Evolutionary conservation across 2,329 filamentous ascomycete genomes (phyloP).

Genomic region (Grosmannia clavigera): DNA sequence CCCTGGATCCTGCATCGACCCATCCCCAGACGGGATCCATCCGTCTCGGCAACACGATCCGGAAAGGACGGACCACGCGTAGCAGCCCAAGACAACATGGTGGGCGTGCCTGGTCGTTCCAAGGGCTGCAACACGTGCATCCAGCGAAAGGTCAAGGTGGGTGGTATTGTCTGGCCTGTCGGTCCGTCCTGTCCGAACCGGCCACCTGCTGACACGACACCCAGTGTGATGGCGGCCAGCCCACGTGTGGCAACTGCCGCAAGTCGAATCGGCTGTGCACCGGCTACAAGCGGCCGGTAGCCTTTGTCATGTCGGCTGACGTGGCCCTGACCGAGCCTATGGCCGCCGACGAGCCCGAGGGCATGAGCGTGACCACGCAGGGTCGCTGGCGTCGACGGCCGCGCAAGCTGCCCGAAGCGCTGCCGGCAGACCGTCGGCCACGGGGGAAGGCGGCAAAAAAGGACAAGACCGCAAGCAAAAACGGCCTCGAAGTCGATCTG

Average conservation of each 20-base stretch:
- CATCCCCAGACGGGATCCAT: no score
- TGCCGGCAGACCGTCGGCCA: background rate
- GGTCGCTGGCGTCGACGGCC: constrained; percentile 10
- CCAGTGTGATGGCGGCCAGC: constrained; percentile 13
- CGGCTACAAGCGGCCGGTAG: constrained; percentile 13
- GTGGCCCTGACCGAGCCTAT: constrained; percentile 1
- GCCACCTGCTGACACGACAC: background rate
- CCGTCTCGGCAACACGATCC: no score
- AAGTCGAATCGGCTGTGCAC: constrained; percentile 15
- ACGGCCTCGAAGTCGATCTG: no score
- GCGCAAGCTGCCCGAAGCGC: background rate
- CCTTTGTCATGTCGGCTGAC: constrained; percentile 10
- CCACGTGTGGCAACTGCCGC: constrained; percentile 15
- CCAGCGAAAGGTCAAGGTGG: constrained; percentile 12
- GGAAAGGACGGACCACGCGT: background rate
- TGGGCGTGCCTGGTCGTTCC: constrained; percentile 13
- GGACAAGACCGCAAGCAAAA: no score
- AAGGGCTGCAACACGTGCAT: constrained; percentile 14
- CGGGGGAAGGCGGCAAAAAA: no score
- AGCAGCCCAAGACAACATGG: constrained; percentile 4
- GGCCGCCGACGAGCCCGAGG: background rate
- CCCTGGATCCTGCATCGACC: no score
- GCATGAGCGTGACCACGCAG: constrained; percentile 5
- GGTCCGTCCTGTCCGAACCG: background rate
- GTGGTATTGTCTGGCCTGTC: background rate